Evolutionary conservation across 192 early-diverging fungal genomes (phyloP), one percentile per base, ranked within the genome.

Genomic region (Coemansia interrupta): DNA sequence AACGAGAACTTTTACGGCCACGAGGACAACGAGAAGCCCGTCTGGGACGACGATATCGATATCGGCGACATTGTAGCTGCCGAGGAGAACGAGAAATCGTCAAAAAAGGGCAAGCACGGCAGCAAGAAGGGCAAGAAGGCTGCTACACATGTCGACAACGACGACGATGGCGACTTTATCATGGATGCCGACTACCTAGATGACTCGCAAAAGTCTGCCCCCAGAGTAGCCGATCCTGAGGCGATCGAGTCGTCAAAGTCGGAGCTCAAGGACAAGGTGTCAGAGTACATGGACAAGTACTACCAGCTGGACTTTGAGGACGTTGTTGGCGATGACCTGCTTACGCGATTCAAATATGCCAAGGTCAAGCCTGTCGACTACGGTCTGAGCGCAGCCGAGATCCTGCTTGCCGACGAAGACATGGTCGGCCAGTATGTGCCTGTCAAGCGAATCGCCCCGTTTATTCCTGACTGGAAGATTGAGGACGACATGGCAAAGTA

Each of bases 261-360:
- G 13, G 62, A 61, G 53, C 65, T 80, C 15, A 60, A 80, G 62
- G 63, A 78, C 70, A 71, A 79, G 81, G 47, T 81, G 82, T 61
- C 82, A 81, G 66, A 87, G 15, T 90, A 92, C 69, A 63, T 98
- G 75, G 92, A 95, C 53, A 90, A 98, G 58, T 89, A 89, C 78
- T 92, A 95, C 69, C 84, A 91, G 59, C 83, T 96, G 9, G 90
- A 93, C 63, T 93, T 92, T 67, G 92, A 98, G 64, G 93, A 98
- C 66, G 85, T 95, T 72, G 45, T 70, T 47, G 82, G 90, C 57
- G 92, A 87, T 54, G 92, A 89, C 60, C 42, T 91, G 23, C 87
- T 92, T 3, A 92, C 91, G 5, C 83, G 94, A 53, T 99, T 97
- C 80, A 92, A 91, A 63, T 99, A 99, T 81, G 73, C 83, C n/a